Base-by-base conservation (phyloP, 2,329 filamentous ascomycete genomes). In the Cercospora sojina region DNA sequence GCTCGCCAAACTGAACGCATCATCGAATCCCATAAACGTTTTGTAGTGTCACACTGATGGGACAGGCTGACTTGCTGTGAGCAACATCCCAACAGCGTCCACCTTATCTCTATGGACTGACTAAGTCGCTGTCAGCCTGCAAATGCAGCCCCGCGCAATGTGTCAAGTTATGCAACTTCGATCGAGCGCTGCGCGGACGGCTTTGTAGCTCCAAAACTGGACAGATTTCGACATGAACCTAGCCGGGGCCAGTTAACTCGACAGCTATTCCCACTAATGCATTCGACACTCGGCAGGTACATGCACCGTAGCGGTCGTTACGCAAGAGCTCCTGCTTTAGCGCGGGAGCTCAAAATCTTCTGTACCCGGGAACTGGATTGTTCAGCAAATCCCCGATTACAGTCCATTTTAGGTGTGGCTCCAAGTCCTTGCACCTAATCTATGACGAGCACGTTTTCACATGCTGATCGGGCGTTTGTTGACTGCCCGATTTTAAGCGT, bases 381-480 rank as follows among this genome's bases (percentile, higher is more conserved):
- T 57, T 32, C 25, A 57, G 55, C 55, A 32, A 32, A 47, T 47
- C 18, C 55, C 55, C 55, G 55, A 58, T 58, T 58, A 27, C 27
- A 58, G n/a, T n/a, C 35, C 29, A 20, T 13, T 38, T 23, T 38
- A 35, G 35, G 56, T 13, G 20, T 16, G 56, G 31, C 31, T 58
- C 18, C 55, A 58, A 16, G 56, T n/a, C 57, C 41, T 35, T 38
- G 58, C 56, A 57, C 57, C 61, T 67, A 68, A 66, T 69, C 67
- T 64, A 69, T 69, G 67, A 69, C 67, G 67, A 66, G 61, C 67
- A 66, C 51, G 60, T 64, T 64, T 61, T 62, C 59, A 51, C 59
- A 27, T 47, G 49, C 32, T 61, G 60, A 68, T 68, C 67, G 67
- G 62, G 41, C 43, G 43, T 49, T 38, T 38, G 35, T 49, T 49